These are phyloP conservation scores for Aristolochia californica DNA, from an alignment of 164 flowering plant genomes.

Conservation along the genomic window DNA sequence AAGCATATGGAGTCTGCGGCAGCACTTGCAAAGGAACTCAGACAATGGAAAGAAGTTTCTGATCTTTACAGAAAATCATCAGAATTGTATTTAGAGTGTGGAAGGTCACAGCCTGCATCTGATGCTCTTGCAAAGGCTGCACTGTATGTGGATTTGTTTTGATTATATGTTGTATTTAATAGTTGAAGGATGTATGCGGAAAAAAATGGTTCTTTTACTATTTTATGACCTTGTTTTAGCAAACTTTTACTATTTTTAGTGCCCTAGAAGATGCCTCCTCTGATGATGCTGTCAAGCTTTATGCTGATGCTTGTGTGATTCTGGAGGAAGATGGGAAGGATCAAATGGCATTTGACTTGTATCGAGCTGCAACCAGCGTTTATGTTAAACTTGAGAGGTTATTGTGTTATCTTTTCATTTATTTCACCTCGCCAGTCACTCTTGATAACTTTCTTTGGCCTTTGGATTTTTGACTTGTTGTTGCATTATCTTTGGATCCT, in stretches of 20 bases:
- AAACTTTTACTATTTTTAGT: constrained; percentile 21
- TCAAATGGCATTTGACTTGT: constrained; percentile 95
- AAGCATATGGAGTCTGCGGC: constrained; percentile 96
- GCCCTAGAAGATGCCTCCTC: constrained; percentile 72
- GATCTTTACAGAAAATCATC: constrained; percentile 78
- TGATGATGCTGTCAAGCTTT: constrained; percentile 67
- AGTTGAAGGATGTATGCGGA: neutral
- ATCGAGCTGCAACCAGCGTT: constrained; percentile 70
- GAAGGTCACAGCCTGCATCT: constrained; percentile 88
- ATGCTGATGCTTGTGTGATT: constrained; percentile 61
- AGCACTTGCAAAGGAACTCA: constrained; percentile 63
- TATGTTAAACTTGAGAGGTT: constrained; percentile 87
- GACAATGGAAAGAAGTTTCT: constrained; percentile 73
- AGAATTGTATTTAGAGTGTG: constrained; percentile 67
- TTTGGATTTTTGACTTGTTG: too few relatives aligned
- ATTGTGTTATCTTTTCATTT: neutral
- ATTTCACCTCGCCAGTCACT: too few relatives aligned
- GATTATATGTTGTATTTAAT: neutral
- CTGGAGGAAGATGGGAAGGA: constrained; percentile 96
- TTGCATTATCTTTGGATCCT: too few relatives aligned
- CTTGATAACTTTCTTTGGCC: too few relatives aligned
- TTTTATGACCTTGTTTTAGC: neutral
- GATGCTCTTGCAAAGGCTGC: constrained; percentile 97
- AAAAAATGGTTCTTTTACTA: neutral
- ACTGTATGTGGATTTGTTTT: constrained; percentile 34